Percentiles rank a stretch among this genome's conserved stretches.
Conservation (phyloP, 2,329 filamentous ascomycete species). For the Neopestalotiopsis clavispora region DNA sequence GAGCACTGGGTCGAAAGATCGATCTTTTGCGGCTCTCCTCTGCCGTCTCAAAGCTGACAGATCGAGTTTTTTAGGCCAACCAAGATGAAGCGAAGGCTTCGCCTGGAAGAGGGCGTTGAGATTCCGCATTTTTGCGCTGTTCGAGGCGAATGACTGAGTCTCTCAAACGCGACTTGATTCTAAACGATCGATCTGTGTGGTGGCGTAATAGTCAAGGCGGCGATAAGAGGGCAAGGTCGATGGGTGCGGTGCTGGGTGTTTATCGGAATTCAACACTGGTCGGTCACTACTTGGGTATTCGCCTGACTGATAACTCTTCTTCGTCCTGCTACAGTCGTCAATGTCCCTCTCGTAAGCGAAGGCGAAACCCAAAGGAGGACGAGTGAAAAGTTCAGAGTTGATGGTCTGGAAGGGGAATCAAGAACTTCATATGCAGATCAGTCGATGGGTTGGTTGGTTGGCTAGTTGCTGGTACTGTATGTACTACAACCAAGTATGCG, state of each 20-base stretch:
- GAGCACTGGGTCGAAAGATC: conserved; percentile 12
- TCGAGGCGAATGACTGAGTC: not conserved
- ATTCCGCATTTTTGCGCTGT: conserved; percentile 7
- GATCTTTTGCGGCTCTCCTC: conserved; percentile 16
- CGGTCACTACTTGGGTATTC: not conserved
- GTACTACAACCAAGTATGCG: not conserved
- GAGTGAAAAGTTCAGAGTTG: not conserved
- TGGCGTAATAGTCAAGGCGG: not conserved
- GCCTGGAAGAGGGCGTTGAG: conserved; percentile 17
- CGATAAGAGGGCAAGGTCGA: not conserved
- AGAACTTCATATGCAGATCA: conserved; percentile 16
- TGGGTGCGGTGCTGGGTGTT: not conserved
- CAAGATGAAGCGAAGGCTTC: conserved; percentile 16
- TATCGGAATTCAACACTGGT: not conserved
- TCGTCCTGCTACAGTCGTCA: conserved; percentile 4
- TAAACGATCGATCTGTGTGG: not conserved
- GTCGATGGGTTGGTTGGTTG: not conserved
- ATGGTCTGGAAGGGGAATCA: not conserved
- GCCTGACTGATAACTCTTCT: not conserved
- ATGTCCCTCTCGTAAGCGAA: not conserved
- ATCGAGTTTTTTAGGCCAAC: conserved; percentile 18
- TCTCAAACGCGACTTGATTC: not conserved
- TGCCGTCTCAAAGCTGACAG: conserved; percentile 16
- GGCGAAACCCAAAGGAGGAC: not conserved
- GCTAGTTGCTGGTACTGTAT: not conserved